Conservation (phyloP, 2,329 filamentous ascomycete genomes). For the Ceratocystis harringtonii region DNA sequence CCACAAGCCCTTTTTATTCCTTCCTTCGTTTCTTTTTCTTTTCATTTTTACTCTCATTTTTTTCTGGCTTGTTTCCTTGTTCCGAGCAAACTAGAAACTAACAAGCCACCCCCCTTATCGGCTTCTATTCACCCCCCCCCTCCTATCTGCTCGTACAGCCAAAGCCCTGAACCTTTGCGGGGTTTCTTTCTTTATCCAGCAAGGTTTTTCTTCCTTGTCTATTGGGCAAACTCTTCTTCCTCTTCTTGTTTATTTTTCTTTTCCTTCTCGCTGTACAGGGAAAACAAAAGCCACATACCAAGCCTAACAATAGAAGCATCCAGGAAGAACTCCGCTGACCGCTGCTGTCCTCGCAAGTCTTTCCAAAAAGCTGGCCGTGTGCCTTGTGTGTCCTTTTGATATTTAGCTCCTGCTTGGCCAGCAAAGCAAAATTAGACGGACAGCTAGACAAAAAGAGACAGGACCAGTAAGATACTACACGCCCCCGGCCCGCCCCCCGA, state of each 20-base stretch:
- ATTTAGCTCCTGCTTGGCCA: neutral
- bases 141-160: neutral
- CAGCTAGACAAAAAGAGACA: slow-evolving; percentile 1
- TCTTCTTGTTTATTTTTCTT: neutral
- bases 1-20: neutral
- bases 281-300: too few species aligned
- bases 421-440: neutral
- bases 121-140: neutral
- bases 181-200: neutral
- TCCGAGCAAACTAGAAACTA: neutral
- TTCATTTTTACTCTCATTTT: neutral
- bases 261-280: neutral
- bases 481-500: slow-evolving; percentile 10
- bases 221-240: neutral
- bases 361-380: neutral
- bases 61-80: neutral
- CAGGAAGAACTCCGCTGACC: neutral
- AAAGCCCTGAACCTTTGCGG: neutral
- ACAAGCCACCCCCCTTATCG: neutral
- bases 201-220: neutral
- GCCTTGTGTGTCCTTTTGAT: neutral
- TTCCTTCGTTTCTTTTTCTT: neutral
- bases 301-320: too few species aligned
- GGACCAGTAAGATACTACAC: neutral
- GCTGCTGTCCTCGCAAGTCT: slow-evolving; percentile 2